Percentiles rank a stretch among this genome's conserved stretches.
Conservation (phyloP, 495 filamentous ascomycete genomes). For the Margaritispora aquatica region DNA sequence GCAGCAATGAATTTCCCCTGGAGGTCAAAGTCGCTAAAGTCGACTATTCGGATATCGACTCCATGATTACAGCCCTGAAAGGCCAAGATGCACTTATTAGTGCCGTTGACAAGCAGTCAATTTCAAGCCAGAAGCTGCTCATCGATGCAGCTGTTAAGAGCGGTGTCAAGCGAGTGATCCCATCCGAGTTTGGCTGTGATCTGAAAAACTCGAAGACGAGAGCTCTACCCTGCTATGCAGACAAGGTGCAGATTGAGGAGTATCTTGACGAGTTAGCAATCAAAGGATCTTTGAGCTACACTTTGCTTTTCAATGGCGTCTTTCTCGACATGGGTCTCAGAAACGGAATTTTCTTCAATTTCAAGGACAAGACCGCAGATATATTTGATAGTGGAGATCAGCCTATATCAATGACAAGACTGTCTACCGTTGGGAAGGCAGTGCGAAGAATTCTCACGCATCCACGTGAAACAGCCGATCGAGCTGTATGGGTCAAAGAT, state of each 20-base stretch:
- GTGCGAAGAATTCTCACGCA: constrained; percentile 36
- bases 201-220: constrained; percentile 28
- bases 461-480: constrained; percentile 42
- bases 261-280: constrained; percentile 35
- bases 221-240: constrained; percentile 33
- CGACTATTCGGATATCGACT: constrained; percentile 43
- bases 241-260: constrained; percentile 37
- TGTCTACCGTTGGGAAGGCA: constrained; percentile 34
- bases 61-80: constrained; percentile 40
- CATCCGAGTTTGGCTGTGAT: constrained; percentile 54
- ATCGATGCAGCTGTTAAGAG: constrained; percentile 57
- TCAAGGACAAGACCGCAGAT: constrained; percentile 27
- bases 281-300: constrained; percentile 37
- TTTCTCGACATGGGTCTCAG: constrained; percentile 43
- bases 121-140: constrained; percentile 39
- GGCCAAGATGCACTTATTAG: constrained; percentile 56
- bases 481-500: constrained; percentile 35
- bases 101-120: constrained; percentile 30
- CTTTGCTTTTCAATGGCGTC: constrained; percentile 32
- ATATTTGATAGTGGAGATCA: constrained; percentile 40
- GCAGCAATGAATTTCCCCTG: constrained; percentile 29
- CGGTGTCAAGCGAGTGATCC: constrained; percentile 55
- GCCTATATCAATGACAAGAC: constrained; percentile 33
- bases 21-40: constrained; percentile 37
- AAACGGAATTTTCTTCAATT: constrained; percentile 31